Conservation (phyloP, 176 grass and related monocot genomes). For the Raddia guianensis region DNA sequence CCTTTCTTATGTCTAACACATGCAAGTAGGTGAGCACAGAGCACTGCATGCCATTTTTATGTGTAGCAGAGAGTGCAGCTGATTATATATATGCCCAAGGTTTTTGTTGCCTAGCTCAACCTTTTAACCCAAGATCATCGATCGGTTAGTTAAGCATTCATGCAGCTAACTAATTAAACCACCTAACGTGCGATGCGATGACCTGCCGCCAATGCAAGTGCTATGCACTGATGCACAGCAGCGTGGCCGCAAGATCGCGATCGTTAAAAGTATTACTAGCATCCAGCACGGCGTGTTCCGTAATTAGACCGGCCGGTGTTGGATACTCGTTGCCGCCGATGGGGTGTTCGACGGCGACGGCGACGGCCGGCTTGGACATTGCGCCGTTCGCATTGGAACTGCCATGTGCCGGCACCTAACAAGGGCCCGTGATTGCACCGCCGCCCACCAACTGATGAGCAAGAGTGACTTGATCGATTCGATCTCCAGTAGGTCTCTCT, state of each 20-base stretch:
- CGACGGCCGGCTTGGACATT: conserved; percentile 32
- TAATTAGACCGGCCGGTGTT: neutral
- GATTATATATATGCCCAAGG: neutral
- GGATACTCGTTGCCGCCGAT: neutral
- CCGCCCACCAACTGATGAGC: conserved; percentile 38
- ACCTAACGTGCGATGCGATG: conserved; percentile 38
- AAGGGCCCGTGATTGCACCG: conserved; percentile 34
- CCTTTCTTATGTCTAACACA: neutral
- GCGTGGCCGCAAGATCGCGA: conserved; percentile 22
- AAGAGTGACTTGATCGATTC: neutral
- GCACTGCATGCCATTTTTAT: neutral
- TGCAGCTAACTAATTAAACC: neutral
- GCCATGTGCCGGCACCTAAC: conserved; percentile 44
- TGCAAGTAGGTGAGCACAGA: neutral
- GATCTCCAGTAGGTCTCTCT: neutral
- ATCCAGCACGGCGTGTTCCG: neutral
- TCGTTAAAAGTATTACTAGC: neutral
- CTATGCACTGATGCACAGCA: neutral
- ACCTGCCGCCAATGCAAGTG: conserved; percentile 35
- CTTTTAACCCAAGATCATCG: neutral
- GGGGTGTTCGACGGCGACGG: neutral
- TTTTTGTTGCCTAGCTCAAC: neutral
- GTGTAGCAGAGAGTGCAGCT: neutral
- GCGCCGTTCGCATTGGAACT: neutral
- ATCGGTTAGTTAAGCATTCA: neutral